Evolutionary conservation across 139 green algal species (phyloP).

Genomic region (Nannochloris sp.): DNA sequence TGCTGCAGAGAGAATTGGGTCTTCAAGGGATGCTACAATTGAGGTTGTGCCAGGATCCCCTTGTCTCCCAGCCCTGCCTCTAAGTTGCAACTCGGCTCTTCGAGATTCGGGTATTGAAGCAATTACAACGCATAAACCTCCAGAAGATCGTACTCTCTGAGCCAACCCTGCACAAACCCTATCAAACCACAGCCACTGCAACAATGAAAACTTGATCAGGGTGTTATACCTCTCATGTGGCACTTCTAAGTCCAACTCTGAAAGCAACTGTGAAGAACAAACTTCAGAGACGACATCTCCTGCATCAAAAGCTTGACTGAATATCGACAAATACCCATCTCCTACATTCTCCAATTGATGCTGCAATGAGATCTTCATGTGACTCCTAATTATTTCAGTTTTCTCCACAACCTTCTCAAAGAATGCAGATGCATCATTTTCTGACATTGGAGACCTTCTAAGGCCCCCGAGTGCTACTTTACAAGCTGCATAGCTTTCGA

Average conservation of each 20-base stretch:
- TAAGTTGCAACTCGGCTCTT: constrained; percentile 62
- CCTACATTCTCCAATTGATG: too few species aligned
- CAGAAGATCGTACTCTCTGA: constrained; percentile 16
- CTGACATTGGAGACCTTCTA: too few species aligned
- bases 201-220: constrained; percentile 22
- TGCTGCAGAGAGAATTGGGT: constrained; percentile 26
- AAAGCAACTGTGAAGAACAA: too few species aligned
- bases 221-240: neutral
- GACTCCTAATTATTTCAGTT: too few species aligned
- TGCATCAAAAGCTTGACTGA: too few species aligned
- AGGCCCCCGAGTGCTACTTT: too few species aligned
- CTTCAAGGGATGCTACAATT: constrained; percentile 38
- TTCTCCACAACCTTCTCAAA: too few species aligned
- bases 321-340: too few species aligned
- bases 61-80: constrained; percentile 52
- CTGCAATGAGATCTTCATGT: too few species aligned
- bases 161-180: constrained; percentile 18
- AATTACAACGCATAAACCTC: constrained; percentile 63
- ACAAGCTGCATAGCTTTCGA: too few species aligned
- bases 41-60: constrained; percentile 60
- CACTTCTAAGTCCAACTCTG: neutral
- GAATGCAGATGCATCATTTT: too few species aligned
- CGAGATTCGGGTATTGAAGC: constrained; percentile 37
- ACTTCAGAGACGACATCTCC: too few species aligned
- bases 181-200: constrained; percentile 64